Base-by-base conservation (phyloP, 306 rosid genomes). In the Quercus glauca region DNA sequence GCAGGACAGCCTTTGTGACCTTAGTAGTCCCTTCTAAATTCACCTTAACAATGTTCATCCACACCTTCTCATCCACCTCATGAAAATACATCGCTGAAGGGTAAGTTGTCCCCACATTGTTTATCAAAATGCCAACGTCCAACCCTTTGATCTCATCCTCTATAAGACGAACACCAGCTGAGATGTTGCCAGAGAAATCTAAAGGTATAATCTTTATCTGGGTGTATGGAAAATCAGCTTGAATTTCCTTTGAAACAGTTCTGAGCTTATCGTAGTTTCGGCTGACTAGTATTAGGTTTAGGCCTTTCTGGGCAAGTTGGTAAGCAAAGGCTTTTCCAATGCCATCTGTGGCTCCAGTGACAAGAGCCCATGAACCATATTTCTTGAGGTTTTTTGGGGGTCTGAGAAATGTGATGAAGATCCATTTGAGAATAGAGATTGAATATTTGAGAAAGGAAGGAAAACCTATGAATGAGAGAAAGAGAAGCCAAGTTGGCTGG, bases 341-440 rank as follows among this genome's bases (percentile, higher is more conserved):
- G 56, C 98, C 98, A 20, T 91, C 97, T 0, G 97, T 94, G 74
- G 97, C 86, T 11, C 98, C 98, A 1, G 97, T 92, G 69, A 94
- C 51, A 17, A 94, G 18, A 2, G 87, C 92, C 98, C 98, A 94
- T 1, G 97, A 87, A 69, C 98, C 98, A 67, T 92, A 92, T 28
- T 59, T 14, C 79, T 77, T 88, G 76, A 89, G 94, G 19, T 92
- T 20, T 75, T 88, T 92, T 28, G 92, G 26, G 51, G 92, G 82
- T 75, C 98, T 81, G 33, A 94, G 77, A 69, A 88, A 82, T 35
- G 78, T 73, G 3, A 55, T 43, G 84, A 86, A 89, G 2, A 94
- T 65, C 96, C 96, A 94, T 57, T 18, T 77, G 56, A 84, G 71
- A 25, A 78, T 55, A 6, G 76, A 14, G 77, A 82, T 5, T 1